phyloP scores from a whole-genome alignment of 257 asterid genomes.

The Nemophila menziesii region DNA sequence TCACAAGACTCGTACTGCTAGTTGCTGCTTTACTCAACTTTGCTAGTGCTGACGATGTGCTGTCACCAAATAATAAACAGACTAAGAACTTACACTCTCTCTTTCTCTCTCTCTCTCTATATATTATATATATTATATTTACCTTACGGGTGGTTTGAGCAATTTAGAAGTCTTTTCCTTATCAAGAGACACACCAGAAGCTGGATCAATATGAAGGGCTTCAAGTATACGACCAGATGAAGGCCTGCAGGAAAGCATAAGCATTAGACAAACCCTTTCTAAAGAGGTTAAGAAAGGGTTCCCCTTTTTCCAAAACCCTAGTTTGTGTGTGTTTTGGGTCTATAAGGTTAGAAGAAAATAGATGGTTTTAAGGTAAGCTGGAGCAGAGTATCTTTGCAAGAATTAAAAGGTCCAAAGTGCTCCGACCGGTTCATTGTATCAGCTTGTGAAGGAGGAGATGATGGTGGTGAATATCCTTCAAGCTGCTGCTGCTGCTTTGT shows the following conservation, averaged over 20 bases:
- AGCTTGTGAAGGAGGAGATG: slow-evolving; percentile 51
- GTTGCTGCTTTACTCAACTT: slow-evolving; percentile 73
- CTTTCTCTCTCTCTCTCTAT: too few relatives aligned
- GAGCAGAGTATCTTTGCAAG: slow-evolving; percentile 91
- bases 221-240: slow-evolving; percentile 85
- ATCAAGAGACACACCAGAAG: slow-evolving; percentile 81
- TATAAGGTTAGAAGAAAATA: slow-evolving; percentile 49
- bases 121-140: too few relatives aligned
- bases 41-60: slow-evolving; percentile 78
- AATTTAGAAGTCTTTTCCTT: slow-evolving; percentile 54
- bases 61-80: slow-evolving; percentile 26
- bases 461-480: slow-evolving; percentile 91
- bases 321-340: slow-evolving; percentile 35
- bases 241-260: slow-evolving; percentile 67
- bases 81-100: too few relatives aligned
- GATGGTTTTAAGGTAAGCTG: slow-evolving; percentile 68
- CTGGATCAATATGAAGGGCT: slow-evolving; percentile 97
- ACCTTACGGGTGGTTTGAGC: slow-evolving; percentile 61
- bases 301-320: slow-evolving; percentile 49
- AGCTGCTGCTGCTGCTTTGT: too few relatives aligned
- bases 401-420: slow-evolving; percentile 92
- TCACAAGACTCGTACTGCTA: slow-evolving; percentile 46
- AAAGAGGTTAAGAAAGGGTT: slow-evolving; percentile 33
- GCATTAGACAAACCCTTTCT: slow-evolving; percentile 35
- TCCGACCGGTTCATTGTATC: slow-evolving; percentile 94